Evolutionary conservation across 305 asterid species (phyloP).

Genomic region (Rubia peregrina): DNA sequence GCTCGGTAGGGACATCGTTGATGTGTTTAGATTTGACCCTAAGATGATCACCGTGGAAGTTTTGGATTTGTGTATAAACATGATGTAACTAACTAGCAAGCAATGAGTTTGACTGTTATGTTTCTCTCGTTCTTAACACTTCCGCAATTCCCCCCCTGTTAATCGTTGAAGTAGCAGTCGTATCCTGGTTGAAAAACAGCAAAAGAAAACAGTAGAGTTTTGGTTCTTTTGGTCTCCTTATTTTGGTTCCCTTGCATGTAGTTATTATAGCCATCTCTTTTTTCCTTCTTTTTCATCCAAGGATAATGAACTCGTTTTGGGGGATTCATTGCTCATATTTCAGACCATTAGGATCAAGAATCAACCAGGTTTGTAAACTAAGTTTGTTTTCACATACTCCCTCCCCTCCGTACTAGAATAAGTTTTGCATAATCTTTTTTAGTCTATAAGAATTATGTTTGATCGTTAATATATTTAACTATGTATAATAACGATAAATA

Average conservation of each 20-base stretch:
- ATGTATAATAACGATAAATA: too few species aligned
- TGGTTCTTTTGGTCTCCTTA: background rate
- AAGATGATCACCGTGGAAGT: background rate
- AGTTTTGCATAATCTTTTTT: too few species aligned
- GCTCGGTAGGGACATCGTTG: background rate
- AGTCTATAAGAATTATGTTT: too few species aligned
- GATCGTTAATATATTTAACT: too few species aligned
- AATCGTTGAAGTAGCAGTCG: background rate
- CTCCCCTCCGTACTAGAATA: too few species aligned
- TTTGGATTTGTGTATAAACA: conserved; percentile 3
- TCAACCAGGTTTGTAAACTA: background rate
- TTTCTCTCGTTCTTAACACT: background rate
- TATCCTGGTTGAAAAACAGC: background rate
- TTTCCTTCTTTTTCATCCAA: too few species aligned
- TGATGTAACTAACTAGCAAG: conserved; percentile 12
- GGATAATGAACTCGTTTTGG: background rate
- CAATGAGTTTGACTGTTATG: conserved; percentile 5
- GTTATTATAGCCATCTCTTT: background rate
- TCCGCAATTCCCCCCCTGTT: background rate
- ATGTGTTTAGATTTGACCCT: background rate
- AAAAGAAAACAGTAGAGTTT: background rate
- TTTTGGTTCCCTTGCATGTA: background rate
- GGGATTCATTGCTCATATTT: background rate
- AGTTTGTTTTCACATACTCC: background rate
- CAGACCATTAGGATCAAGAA: background rate